Conservation (phyloP, 1,139 yeast genomes). For the Candida albicans region DNA sequence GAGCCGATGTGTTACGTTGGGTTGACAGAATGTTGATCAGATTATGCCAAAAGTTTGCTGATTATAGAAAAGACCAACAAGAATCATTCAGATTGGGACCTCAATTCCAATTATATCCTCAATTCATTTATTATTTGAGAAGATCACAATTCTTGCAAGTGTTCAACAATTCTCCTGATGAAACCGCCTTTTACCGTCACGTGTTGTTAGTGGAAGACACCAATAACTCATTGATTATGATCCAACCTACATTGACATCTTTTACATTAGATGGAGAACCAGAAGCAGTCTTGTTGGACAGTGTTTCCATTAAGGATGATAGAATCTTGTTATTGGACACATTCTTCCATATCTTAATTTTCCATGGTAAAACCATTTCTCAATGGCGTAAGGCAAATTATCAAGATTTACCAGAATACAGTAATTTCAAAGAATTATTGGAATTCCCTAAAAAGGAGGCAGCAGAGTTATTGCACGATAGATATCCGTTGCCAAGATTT, state of each 20-base stretch:
- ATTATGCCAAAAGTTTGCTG: constrained; percentile 53
- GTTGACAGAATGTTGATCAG: constrained; percentile 52
- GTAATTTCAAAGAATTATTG: constrained; percentile 79
- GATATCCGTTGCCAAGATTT: constrained; percentile 94
- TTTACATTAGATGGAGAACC: constrained; percentile 81
- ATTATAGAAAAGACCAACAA: constrained; percentile 49
- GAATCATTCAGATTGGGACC: constrained; percentile 49
- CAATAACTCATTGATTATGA: constrained; percentile 92
- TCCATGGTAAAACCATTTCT: constrained; percentile 93
- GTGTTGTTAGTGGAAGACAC: constrained; percentile 89
- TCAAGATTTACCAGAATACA: constrained; percentile 88
- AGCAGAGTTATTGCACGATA: constrained; percentile 82
- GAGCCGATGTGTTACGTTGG: constrained; percentile 55
- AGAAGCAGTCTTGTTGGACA: constrained; percentile 90
- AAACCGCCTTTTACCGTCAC: constrained; percentile 96
- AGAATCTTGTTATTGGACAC: constrained; percentile 87
- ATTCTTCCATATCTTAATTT: constrained; percentile 92
- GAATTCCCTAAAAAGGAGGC: constrained; percentile 94
- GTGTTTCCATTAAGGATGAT: constrained; percentile 89
- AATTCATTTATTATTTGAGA: constrained; percentile 92
- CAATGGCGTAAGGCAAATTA: constrained; percentile 96
- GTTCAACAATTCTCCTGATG: constrained; percentile 97
- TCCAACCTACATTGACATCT: constrained; percentile 91
- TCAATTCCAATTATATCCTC: constrained; percentile 68
- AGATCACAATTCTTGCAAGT: constrained; percentile 96